These are phyloP conservation scores for Priceomyces castillae DNA, from an alignment of 805 yeast species.

Conservation along the genomic window DNA sequence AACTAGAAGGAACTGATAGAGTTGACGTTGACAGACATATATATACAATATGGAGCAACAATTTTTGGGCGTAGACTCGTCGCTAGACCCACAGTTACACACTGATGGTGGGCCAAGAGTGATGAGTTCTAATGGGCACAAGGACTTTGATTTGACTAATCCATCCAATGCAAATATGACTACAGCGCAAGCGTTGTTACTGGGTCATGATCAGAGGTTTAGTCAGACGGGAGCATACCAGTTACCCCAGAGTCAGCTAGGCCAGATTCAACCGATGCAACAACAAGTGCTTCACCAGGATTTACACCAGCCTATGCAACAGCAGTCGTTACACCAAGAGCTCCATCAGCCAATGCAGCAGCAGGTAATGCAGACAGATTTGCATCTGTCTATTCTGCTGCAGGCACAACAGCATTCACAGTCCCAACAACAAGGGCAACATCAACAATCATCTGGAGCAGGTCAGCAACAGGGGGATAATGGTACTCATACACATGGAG, in stretches of 20 bases:
- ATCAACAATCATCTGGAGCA: constrained; percentile 10
- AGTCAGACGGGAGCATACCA: constrained; percentile 9
- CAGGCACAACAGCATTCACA: constrained; percentile 15
- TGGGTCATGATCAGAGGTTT: constrained; percentile 9
- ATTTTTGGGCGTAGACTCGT: constrained; percentile 16
- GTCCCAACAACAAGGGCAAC: constrained; percentile 14
- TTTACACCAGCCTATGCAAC: constrained; percentile 9
- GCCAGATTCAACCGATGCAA: constrained; percentile 6
- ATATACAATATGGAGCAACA: constrained; percentile 15
- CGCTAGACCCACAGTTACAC: constrained; percentile 16
- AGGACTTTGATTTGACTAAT: constrained; percentile 11
- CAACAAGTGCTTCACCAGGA: constrained; percentile 10
- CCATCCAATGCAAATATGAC: constrained; percentile 14
- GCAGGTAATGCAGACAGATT: constrained; percentile 14
- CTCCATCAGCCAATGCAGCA: constrained; percentile 10
- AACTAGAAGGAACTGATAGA: too few relatives aligned
- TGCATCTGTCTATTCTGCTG: constrained; percentile 10
- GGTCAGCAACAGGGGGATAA: constrained; percentile 6
- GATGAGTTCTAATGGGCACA: constrained; percentile 5
- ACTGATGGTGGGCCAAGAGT: constrained; percentile 4
- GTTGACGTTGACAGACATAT: neutral
- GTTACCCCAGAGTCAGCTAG: constrained; percentile 3
- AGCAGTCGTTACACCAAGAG: constrained; percentile 8
- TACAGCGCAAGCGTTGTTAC: constrained; percentile 16
- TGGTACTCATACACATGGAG: constrained; percentile 1